Evolutionary conservation across 768 basidiomycete species (phyloP).

Genomic region (Phaeolepiota aurea): DNA sequence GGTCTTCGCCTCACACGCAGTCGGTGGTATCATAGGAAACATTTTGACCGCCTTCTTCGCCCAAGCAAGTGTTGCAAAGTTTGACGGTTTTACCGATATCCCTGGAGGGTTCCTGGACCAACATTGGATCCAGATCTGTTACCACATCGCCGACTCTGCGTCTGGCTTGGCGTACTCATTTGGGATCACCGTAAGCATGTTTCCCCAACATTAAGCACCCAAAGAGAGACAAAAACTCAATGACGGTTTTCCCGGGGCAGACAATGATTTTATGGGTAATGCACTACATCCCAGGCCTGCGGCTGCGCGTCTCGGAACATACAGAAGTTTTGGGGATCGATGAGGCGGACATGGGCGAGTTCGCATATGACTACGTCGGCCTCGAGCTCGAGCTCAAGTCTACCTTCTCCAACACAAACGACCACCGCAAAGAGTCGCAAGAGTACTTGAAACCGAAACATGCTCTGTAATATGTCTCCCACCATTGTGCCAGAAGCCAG

Average conservation of each 20-base stretch:
- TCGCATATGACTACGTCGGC: slow-evolving; percentile 63
- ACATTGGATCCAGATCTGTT: slow-evolving; percentile 74
- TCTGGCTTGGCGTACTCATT: slow-evolving; percentile 67
- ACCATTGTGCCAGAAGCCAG: no score
- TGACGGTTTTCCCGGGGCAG: no score
- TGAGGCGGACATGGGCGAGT: slow-evolving; percentile 68
- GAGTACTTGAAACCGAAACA: slow-evolving; percentile 4
- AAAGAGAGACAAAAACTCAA: no score
- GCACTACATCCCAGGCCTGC: slow-evolving; percentile 67
- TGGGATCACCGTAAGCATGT: slow-evolving; percentile 72
- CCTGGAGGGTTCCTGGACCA: slow-evolving; percentile 86
- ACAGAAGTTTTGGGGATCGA: slow-evolving; percentile 64
- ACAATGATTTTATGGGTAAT: slow-evolving; percentile 72
- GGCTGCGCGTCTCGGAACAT: slow-evolving; percentile 52
- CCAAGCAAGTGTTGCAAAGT: slow-evolving; percentile 66
- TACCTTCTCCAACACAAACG: slow-evolving; percentile 1
- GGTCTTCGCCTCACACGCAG: slow-evolving; percentile 83
- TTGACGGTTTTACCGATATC: slow-evolving; percentile 63
- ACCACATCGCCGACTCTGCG: slow-evolving; percentile 72
- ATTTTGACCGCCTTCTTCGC: slow-evolving; percentile 86
- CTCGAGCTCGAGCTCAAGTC: slow-evolving; percentile 36
- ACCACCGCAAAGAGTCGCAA: background rate
- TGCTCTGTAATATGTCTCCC: slow-evolving; percentile 10
- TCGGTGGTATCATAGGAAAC: slow-evolving; percentile 78
- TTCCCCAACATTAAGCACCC: no score